Base-by-base conservation (phyloP, 2,329 filamentous ascomycete species). In the Chlorencoelia australis region DNA sequence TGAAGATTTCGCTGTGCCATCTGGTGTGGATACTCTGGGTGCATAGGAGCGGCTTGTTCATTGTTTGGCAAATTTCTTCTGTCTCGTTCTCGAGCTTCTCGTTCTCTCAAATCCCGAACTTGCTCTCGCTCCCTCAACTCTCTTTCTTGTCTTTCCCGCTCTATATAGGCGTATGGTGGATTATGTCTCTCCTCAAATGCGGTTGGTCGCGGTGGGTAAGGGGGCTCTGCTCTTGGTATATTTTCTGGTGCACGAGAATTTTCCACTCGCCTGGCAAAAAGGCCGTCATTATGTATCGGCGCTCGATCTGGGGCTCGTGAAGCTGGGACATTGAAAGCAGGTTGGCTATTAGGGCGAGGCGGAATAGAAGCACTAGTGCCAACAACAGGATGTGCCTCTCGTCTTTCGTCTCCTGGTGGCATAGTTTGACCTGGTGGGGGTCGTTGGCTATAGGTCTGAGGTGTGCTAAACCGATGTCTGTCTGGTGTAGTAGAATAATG, bases 391-490 rank as follows among this genome's bases (percentile, higher is more conserved):
- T 37, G 39, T 7, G 33, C 30, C 7, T 68, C 64, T 42, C 62
- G 57, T 33, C 58, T 55, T 33, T 70, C 66, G 15, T 77, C 73
- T 10, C 61, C 60, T 10, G 63, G 58, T 48, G 22, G 27, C 3
- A 26, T 16, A 9, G 35, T 30, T 15, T 14, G 24, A 13, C 28
- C 28, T 25, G 20, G 37, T 4, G 37, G 21, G 4, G 66, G 67
- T 24, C 71, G 64, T 29, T 65, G 65, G 30, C 64, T 58, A 45
- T 73, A 79, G 8, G 62, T 58, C 37, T 75, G 71, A 1, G 75
- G 73, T 2, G 75, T 79, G 21, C 69, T 65, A 46, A 74, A 79
- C 41, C 72, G 67, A 43, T 69, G 67, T 13, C 70, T 54, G 45
- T 77, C 75, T 17, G 73, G 74, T 0, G 73, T 76, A 56, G 36